These are phyloP conservation scores for Linnemannia exigua DNA, from an alignment of 192 early-diverging fungal species.

Conservation along the genomic window DNA sequence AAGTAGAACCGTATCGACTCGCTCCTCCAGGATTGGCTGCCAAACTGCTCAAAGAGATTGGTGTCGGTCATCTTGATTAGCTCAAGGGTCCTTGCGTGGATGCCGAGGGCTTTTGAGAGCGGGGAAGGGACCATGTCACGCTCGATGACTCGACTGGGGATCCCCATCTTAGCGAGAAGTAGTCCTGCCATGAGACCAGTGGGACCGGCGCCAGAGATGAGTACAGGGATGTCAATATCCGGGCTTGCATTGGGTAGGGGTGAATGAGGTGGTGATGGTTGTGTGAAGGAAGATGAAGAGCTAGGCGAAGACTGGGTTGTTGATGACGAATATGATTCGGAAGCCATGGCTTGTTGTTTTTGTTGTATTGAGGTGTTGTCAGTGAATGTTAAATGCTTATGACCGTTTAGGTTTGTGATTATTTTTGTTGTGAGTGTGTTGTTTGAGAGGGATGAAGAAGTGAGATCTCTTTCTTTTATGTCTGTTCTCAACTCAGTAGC, in stretches of 20 bases:
- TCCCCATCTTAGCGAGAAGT: constrained; percentile 29
- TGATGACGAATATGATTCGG: background rate
- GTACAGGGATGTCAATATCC: constrained; percentile 10
- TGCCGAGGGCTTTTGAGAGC: constrained; percentile 5
- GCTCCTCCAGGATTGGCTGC: background rate
- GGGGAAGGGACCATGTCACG: background rate
- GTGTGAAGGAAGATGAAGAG: background rate
- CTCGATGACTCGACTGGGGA: constrained; percentile 33
- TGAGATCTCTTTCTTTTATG: no score
- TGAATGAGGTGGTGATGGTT: background rate
- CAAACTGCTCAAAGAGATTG: background rate
- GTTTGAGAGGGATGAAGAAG: no score
- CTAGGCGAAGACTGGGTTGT: background rate
- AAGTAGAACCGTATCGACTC: constrained; percentile 2
- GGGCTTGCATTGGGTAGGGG: background rate
- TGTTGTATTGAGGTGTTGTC: background rate
- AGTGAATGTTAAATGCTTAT: no score
- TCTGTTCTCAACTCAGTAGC: no score
- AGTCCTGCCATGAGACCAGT: constrained; percentile 15
- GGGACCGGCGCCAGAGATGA: constrained; percentile 32
- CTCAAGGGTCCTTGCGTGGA: constrained; percentile 16
- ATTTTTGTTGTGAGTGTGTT: no score
- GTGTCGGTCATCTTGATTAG: constrained; percentile 1
- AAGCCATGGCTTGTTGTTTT: background rate
- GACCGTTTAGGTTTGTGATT: background rate